Base-by-base conservation (phyloP, 441 rosid genomes). In the Syzygium malaccense region DNA sequence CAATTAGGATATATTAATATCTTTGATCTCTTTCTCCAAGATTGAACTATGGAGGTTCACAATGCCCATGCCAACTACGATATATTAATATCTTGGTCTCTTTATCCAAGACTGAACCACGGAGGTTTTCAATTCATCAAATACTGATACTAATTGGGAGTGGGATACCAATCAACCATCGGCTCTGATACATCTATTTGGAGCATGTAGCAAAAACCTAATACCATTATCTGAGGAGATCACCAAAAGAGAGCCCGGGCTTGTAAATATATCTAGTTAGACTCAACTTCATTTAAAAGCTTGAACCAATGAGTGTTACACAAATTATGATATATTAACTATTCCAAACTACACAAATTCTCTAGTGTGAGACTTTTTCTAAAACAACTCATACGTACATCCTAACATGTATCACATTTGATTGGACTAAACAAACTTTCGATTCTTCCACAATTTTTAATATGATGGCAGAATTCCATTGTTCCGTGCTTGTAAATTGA, bases 231-330 rank as follows among this genome's bases (percentile, higher is more conserved):
- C 6, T 68, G 23, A 45, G 48, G 23, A 68, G 48, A 68, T 33
- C 26, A 68, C 7, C 14, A 33, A 18, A 6, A 33, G 20, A 1
- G 48, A 68, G 26, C 26, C 14, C 5, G 3, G 19, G 8, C 48
- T 1, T 68, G 0, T 33, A 68, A 68, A 68, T 14, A 19, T 19
- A 33, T 33, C 3, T 14, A 68, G 10, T 33, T 9, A 68, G 26
- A 68, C 10, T 33, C 0, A 64, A 64, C 41, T 19, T 28, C 2
- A 10, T 14, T 32, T 0, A 68, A 68, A 68, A 68, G 0, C 0
- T 4, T 0, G 0, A 64, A 2, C 3, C 12, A 64, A 64, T 33
- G 14, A 10, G 25, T 33, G 11, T 8, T 18, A 25, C 12, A 11
- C 0, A 1, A 19, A 68, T 13, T 68, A 68, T 5, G 14, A 33